These are phyloP conservation scores for Nephelium lappaceum DNA, from an alignment of 345 rosid species.

Conservation along the genomic window DNA sequence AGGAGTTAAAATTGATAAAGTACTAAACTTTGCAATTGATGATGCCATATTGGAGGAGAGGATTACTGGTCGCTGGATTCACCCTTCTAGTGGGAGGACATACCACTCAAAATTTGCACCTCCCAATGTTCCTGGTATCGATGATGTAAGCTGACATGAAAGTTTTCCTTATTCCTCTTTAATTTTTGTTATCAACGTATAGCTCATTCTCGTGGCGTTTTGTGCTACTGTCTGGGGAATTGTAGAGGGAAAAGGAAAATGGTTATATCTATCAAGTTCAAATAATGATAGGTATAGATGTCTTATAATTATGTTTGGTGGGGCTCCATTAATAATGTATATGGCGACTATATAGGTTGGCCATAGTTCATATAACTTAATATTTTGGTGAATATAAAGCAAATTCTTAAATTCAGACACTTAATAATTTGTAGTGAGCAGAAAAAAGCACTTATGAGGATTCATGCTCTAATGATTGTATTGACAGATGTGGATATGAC, in stretches of 20 bases:
- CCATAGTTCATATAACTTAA: background rate
- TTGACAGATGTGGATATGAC: background rate
- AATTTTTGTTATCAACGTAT: background rate
- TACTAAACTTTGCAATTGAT: slow-evolving; percentile 84
- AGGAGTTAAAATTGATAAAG: slow-evolving; percentile 77
- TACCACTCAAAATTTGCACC: slow-evolving; percentile 90
- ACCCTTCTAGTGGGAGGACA: slow-evolving; percentile 93
- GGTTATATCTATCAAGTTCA: background rate
- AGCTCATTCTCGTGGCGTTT: background rate
- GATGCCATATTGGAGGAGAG: slow-evolving; percentile 94
- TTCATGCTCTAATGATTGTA: background rate
- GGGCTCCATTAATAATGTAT: slow-evolving; percentile 1
- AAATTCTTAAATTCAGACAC: background rate
- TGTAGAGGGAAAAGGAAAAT: background rate
- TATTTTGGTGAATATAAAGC: background rate
- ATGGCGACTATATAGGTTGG: background rate
- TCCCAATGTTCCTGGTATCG: slow-evolving; percentile 74
- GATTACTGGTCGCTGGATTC: slow-evolving; percentile 97
- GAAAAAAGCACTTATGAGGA: background rate
- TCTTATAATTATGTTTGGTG: background rate
- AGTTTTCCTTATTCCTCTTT: slow-evolving; percentile 10
- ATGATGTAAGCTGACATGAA: slow-evolving; percentile 68
- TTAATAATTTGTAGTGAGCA: background rate
- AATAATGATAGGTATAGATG: background rate
- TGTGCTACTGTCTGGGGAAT: background rate